Evolutionary conservation across 2,329 filamentous ascomycete species (phyloP).

Genomic region (Camillea tinctor): DNA sequence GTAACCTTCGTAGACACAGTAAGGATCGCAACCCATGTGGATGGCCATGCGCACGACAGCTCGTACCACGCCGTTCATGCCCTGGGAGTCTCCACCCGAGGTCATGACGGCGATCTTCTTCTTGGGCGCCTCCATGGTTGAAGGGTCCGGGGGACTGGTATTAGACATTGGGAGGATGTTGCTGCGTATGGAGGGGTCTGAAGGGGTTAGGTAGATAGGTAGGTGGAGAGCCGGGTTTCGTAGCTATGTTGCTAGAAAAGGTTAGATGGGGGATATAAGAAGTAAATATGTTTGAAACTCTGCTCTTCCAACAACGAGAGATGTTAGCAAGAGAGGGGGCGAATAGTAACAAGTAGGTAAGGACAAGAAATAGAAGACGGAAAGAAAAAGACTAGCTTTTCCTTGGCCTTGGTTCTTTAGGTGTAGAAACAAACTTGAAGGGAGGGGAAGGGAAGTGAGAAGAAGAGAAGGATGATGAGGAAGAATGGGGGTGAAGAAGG

Average conservation of each 20-base stretch:
- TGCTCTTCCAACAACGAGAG: background rate
- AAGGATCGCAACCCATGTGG: slow-evolving; percentile 76
- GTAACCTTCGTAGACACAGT: slow-evolving; percentile 89
- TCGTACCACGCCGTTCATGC: slow-evolving; percentile 90
- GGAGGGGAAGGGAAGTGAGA: too few species aligned
- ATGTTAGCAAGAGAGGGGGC: background rate
- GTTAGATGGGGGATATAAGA: background rate
- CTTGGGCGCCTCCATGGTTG: slow-evolving; percentile 45
- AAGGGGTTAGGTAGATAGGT: background rate
- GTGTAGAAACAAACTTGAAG: too few species aligned
- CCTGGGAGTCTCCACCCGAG: slow-evolving; percentile 88
- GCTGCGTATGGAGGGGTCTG: too few species aligned
- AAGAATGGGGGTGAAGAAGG: too few species aligned
- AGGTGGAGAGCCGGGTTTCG: background rate
- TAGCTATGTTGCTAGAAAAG: background rate
- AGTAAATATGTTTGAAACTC: background rate
- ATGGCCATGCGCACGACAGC: slow-evolving; percentile 91
- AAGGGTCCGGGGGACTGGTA: background rate
- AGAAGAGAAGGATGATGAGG: too few species aligned
- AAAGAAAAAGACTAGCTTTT: background rate
- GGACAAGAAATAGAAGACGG: background rate
- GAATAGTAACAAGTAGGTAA: too few species aligned
- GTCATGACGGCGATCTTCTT: slow-evolving; percentile 88
- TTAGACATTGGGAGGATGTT: background rate
- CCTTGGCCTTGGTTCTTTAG: background rate